These are phyloP conservation scores for Fremontodendron californicum DNA, from an alignment of 345 rosid genomes.

Conservation along the genomic window DNA sequence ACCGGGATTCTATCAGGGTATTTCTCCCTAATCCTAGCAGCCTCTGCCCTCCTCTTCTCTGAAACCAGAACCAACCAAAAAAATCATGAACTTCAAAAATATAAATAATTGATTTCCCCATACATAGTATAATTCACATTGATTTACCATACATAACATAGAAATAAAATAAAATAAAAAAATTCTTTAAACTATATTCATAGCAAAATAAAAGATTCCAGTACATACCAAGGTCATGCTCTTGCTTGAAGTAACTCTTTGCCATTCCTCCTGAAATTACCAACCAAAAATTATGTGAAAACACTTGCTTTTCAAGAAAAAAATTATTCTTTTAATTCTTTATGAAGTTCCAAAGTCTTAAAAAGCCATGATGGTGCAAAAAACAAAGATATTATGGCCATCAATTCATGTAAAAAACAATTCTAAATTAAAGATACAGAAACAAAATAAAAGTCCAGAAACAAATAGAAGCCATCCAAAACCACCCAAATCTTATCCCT, in stretches of 20 bases:
- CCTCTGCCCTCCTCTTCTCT: constrained; percentile 94
- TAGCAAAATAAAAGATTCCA: background rate
- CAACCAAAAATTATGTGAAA: constrained; percentile 12
- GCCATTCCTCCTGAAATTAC: constrained; percentile 54
- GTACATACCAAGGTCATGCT: constrained; percentile 74
- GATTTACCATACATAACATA: background rate
- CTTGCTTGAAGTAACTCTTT: constrained; percentile 87
- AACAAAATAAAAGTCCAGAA: background rate
- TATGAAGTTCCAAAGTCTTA: too few species aligned
- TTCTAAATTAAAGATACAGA: background rate
- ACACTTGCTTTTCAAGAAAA: background rate
- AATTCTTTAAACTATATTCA: background rate
- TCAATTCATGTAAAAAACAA: background rate
- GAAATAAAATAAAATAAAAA: background rate
- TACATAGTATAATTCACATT: background rate
- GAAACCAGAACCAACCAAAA: constrained; percentile 19
- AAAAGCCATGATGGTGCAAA: background rate
- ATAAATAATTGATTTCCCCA: constrained; percentile 15
- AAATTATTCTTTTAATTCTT: background rate
- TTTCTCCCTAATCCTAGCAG: constrained; percentile 91
- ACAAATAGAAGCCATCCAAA: background rate
- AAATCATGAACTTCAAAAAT: background rate
- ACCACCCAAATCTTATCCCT: background rate
- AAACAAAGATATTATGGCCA: background rate
- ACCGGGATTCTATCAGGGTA: constrained; percentile 96